A percentile compares a stretch with the other conserved stretches of the same genome.
These are phyloP conservation scores for Tetracladium setigerum DNA, from an alignment of 495 filamentous ascomycete genomes.

Conservation along the genomic window DNA sequence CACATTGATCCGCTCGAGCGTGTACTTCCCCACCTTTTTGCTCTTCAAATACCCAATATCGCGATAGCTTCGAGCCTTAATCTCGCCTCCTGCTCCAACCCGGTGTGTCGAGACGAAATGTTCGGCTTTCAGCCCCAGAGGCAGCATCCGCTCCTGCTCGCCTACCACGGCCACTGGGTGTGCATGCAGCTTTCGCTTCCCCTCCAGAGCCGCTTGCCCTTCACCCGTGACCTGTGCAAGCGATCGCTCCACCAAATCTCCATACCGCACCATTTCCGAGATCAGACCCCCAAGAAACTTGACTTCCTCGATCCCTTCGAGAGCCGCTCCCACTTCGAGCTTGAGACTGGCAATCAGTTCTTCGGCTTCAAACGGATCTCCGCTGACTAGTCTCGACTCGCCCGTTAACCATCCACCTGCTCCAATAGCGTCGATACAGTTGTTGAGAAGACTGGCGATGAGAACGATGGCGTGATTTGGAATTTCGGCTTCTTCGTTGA, in stretches of 20 bases:
- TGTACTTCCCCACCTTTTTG: conserved; percentile 68
- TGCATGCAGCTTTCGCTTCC: conserved; percentile 9
- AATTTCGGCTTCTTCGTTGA: conserved; percentile 46
- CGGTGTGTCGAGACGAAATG: conserved; percentile 43
- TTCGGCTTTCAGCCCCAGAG: conserved; percentile 66
- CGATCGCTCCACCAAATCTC: conserved; percentile 34
- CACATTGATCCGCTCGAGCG: conserved; percentile 62
- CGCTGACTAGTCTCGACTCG: conserved; percentile 38
- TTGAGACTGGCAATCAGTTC: conserved; percentile 62
- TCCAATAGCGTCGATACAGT: conserved; percentile 78
- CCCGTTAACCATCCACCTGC: conserved; percentile 72
- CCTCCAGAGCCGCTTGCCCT: conserved; percentile 11
- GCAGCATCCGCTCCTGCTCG: conserved; percentile 35
- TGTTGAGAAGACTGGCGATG: conserved; percentile 61
- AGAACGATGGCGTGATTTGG: conserved; percentile 47
- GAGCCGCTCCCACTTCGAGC: conserved; percentile 64
- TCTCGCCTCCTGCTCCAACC: conserved; percentile 54
- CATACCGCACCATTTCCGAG: conserved; percentile 62
- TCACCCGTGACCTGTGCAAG: conserved; percentile 1
- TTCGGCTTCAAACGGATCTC: conserved; percentile 37
- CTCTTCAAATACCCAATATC: conserved; percentile 67
- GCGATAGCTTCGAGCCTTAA: conserved; percentile 52
- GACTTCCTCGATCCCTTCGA: conserved; percentile 71
- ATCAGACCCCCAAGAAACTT: conserved; percentile 60
- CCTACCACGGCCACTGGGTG: conserved; percentile 20